Percentiles rank a stretch among this genome's conserved stretches.
Conservation (phyloP, 2,329 filamentous ascomycete species). For the Clonostachys chloroleuca region DNA sequence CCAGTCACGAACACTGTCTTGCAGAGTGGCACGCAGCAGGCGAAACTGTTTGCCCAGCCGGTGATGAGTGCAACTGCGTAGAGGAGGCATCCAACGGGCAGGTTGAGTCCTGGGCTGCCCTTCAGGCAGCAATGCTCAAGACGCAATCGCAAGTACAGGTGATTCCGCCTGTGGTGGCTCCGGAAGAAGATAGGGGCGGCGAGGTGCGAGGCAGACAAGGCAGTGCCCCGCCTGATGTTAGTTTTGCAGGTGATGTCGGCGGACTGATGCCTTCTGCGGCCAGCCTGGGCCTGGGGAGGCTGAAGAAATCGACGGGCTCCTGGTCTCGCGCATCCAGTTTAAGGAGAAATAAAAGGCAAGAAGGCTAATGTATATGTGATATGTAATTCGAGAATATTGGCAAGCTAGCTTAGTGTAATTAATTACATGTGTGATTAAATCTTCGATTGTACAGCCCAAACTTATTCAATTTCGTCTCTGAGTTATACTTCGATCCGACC, state of each 20-base stretch:
- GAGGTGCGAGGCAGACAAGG: conserved; percentile 20
- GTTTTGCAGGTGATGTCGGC: conserved; percentile 14
- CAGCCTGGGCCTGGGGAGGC: conserved; percentile 41
- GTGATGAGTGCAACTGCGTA: conserved; percentile 60
- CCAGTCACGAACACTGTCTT: conserved; percentile 54
- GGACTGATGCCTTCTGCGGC: conserved; percentile 15
- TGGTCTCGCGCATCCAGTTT: conserved; percentile 40
- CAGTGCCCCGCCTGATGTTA: conserved; percentile 26
- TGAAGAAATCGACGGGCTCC: conserved; percentile 41
- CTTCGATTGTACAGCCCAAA: too few species aligned
- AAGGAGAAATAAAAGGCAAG: conserved; percentile 20
- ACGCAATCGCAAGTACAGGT: conserved; percentile 13
- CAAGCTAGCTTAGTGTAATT: too few species aligned
- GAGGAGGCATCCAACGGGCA: conserved; percentile 51
- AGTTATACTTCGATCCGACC: too few species aligned
- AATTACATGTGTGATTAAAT: too few species aligned
- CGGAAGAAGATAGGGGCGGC: conserved; percentile 18
- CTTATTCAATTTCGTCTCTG: too few species aligned
- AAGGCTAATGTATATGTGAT: not conserved
- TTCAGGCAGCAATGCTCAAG: conserved; percentile 25
- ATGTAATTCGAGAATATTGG: too few species aligned
- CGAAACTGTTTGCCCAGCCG: conserved; percentile 55
- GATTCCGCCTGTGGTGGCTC: conserved; percentile 18
- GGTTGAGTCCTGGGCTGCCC: conserved; percentile 57
- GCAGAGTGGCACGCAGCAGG: conserved; percentile 54